Conservation (phyloP, 306 rosid genomes). For the Quercus robur region DNA sequence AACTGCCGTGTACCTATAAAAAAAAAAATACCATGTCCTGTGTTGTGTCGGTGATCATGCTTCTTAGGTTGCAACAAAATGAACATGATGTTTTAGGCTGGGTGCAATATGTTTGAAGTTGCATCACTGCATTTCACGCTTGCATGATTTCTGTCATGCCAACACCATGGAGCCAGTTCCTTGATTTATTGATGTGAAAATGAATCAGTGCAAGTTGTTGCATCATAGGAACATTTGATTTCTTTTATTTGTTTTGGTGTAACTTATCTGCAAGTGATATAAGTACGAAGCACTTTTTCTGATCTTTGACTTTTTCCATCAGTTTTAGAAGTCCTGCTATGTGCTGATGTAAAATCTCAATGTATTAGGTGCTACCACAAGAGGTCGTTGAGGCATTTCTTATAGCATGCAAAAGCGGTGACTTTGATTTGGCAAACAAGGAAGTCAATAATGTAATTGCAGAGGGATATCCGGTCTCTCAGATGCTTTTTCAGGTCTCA, state of each 20-base stretch:
- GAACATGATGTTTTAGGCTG: not conserved
- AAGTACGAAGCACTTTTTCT: not conserved
- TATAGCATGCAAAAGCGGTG: constrained; percentile 72
- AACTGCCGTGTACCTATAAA: too few species aligned
- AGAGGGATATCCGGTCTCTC: constrained; percentile 95
- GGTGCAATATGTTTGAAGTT: constrained; percentile 11
- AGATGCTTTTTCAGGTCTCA: constrained; percentile 72
- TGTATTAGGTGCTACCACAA: constrained; percentile 60
- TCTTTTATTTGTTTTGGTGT: not conserved
- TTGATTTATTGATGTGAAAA: not conserved
- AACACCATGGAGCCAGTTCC: not conserved
- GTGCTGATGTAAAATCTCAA: constrained; percentile 19
- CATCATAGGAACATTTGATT: not conserved
- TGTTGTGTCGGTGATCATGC: too few species aligned
- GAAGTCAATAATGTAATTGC: constrained; percentile 83
- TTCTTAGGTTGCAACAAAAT: not conserved
- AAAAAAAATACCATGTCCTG: too few species aligned
- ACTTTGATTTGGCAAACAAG: constrained; percentile 87
- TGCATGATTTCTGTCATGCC: constrained; percentile 1
- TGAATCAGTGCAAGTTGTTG: not conserved
- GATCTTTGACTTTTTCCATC: not conserved
- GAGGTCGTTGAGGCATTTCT: constrained; percentile 55
- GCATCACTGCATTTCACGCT: not conserved
- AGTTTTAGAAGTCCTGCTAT: not conserved
- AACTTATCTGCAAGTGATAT: not conserved